Percentiles rank a stretch among this genome's conserved stretches.
Conservation (phyloP, 116 monocot genomes). For the Iris pallida region DNA sequence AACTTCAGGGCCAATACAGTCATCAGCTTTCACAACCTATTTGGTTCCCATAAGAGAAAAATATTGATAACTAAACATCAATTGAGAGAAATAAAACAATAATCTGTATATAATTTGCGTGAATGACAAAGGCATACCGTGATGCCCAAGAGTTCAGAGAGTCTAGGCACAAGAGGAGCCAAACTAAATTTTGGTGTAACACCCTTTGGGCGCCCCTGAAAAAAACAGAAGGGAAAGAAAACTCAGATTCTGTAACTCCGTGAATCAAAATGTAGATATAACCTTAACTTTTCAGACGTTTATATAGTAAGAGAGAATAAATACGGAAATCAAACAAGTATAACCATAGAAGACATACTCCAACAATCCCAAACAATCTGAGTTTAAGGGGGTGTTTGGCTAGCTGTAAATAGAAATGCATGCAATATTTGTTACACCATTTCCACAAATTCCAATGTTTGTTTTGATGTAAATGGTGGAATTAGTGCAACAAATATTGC, state of each 20-base stretch:
- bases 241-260: neutral
- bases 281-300: neutral
- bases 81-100: neutral
- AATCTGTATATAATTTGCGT: neutral
- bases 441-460: no score
- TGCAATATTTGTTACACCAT: no score
- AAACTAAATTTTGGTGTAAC: conserved; percentile 52
- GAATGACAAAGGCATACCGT: conserved; percentile 20
- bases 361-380: no score
- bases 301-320: no score
- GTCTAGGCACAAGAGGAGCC: conserved; percentile 46
- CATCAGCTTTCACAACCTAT: conserved; percentile 51
- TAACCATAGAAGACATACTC: neutral
- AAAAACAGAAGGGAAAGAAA: neutral
- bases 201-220: conserved; percentile 50
- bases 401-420: no score
- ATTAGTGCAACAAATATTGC: no score
- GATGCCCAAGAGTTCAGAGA: conserved; percentile 48
- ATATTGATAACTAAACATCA: neutral
- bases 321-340: neutral
- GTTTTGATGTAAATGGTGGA: no score
- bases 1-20: conserved; percentile 44
- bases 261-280: neutral
- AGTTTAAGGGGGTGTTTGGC: no score
- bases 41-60: neutral